Evolutionary conservation across 2,329 filamentous ascomycete species (phyloP), one percentile per base, ranked within the genome.

Genomic region (Colletotrichum sp.): DNA sequence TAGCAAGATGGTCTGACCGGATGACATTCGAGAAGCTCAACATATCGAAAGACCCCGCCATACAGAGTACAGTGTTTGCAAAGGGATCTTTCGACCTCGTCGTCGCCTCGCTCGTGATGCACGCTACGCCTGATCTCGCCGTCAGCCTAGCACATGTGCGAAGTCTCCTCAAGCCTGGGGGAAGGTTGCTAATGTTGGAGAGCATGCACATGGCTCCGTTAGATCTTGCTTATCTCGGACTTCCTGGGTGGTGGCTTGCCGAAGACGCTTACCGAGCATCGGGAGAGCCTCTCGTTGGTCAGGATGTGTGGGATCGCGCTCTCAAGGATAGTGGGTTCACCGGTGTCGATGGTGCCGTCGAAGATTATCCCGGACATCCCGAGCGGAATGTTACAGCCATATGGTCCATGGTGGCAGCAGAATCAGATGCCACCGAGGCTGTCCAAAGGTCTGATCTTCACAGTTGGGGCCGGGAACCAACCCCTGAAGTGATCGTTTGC

Each of bases 241-340:
- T 83, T 5, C 76, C 81, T 1, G 82, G 80, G 8, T 86, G 85
- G 84, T 86, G 84, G 84, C 76, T 82, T 2, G 84, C 84, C 8
- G 74, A 70, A 12, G 78, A 79, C 2, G 82, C 84, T n/a, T 78
- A 74, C 12, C 79, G 83, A 9, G 16, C 57, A 4, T 69, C 65
- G 79, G 63, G 79, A 8, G 78, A 79, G 57, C 83, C 84, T 7
- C 81, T 77, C 21, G 71, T 84, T 15, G 52, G 75, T 0, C 52
- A 75, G 0, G 75, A 80, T 0, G 21, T 75, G 7, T 85, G 83
- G 84, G 73, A 80, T 9, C 16, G 36, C 5, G 79, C 82, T 12
- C 76, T 85, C 5, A 75, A 74, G 18, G 67, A 59, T 1, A 79
- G 80, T 1, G 81, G 81, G 0, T 84, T 84, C 72, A 39, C 36